Percentiles rank a stretch among this genome's conserved stretches.
Conservation (phyloP, 2,329 filamentous ascomycete genomes). For the Thielaviopsis musarum region DNA sequence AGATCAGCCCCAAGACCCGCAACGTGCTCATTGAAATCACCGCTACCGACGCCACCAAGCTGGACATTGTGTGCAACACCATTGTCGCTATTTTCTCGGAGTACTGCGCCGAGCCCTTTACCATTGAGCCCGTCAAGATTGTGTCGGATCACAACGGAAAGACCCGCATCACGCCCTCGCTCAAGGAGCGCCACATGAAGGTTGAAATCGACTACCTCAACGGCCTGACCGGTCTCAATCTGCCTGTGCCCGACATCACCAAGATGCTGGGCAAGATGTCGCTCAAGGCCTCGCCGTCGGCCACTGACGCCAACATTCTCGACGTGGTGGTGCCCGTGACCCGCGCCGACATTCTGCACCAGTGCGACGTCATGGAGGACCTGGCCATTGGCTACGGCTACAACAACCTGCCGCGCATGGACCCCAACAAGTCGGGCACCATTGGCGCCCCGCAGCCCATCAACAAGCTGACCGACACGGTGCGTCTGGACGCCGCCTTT, state of each 20-base stretch:
- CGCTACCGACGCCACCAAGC: conserved; percentile 86
- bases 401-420: conserved; percentile 80
- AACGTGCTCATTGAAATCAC: conserved; percentile 97
- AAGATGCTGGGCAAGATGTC: conserved; percentile 79
- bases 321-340: conserved; percentile 77
- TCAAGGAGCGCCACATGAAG: conserved; percentile 58
- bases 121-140: conserved; percentile 84
- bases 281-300: conserved; percentile 60
- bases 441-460: conserved; percentile 75
- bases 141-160: conserved; percentile 80
- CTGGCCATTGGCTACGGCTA: conserved; percentile 93
- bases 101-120: conserved; percentile 78
- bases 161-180: conserved; percentile 63
- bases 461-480: conserved; percentile 89
- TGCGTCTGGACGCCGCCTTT: conserved; percentile 78
- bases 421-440: conserved; percentile 71
- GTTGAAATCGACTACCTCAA: conserved; percentile 91
- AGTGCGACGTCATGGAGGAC: conserved; percentile 98
- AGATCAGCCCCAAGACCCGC: conserved; percentile 78
- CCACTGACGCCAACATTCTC: conserved; percentile 36
- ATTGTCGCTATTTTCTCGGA: conserved; percentile 94
- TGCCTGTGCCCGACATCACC: conserved; percentile 60
- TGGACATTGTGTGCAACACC: conserved; percentile 90
- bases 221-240: conserved; percentile 67
- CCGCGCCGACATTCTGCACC: conserved; percentile 84